phyloP scores from a whole-genome alignment of 192 early-diverging fungal species.

The Helicostylum pulchrum region DNA sequence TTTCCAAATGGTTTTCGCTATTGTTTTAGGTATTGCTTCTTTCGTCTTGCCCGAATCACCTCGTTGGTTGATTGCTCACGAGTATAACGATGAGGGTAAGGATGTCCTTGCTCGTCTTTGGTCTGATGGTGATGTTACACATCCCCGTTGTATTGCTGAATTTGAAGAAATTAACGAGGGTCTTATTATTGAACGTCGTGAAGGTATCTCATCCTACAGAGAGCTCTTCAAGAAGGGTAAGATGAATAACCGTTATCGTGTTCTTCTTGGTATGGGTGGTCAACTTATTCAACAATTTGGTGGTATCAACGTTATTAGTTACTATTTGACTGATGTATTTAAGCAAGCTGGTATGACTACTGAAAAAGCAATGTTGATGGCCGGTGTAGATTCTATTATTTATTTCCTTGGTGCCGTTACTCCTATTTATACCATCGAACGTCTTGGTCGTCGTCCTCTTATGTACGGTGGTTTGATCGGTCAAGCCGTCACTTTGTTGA shows the following conservation, averaged over 20 bases:
- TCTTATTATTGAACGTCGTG: constrained; percentile 33
- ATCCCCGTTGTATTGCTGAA: constrained; percentile 33
- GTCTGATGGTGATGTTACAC: constrained; percentile 26
- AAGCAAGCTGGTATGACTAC: constrained; percentile 48
- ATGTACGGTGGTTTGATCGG: constrained; percentile 35
- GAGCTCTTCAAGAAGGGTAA: constrained; percentile 36
- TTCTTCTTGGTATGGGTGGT: constrained; percentile 38
- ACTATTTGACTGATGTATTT: constrained; percentile 41
- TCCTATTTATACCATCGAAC: constrained; percentile 69
- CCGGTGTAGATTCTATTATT: constrained; percentile 66
- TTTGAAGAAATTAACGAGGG: constrained; percentile 37
- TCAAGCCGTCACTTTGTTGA: constrained; percentile 26
- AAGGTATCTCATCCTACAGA: constrained; percentile 30
- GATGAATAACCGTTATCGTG: constrained; percentile 39
- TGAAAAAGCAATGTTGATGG: constrained; percentile 44
- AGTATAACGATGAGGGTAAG: constrained; percentile 27
- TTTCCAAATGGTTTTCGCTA: constrained; percentile 37
- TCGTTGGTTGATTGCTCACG: constrained; percentile 37
- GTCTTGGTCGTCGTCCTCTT: constrained; percentile 66
- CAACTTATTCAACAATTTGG: constrained; percentile 39
- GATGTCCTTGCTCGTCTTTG: constrained; percentile 33
- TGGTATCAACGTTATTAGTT: constrained; percentile 39
- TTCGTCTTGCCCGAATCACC: constrained; percentile 34
- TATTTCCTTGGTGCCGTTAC: constrained; percentile 74
- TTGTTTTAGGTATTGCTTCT: constrained; percentile 26